Percentiles rank a stretch among this genome's conserved stretches.
Conservation (phyloP, 2,329 filamentous ascomycete genomes). For the Daldinia eschscholtzii region DNA sequence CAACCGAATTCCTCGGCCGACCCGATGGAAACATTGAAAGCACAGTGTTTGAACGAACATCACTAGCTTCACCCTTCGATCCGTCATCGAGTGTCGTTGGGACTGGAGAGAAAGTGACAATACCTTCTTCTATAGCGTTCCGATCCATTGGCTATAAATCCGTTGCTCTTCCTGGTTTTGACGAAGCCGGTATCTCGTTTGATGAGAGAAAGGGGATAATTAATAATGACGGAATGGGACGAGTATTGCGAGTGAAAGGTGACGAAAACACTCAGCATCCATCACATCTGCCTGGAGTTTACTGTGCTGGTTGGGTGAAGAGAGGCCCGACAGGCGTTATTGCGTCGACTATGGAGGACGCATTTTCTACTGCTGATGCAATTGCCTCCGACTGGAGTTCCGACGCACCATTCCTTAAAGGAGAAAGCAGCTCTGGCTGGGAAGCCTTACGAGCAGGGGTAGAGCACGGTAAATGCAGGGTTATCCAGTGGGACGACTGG, state of each 20-base stretch:
- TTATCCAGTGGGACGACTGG: slow-evolving; percentile 90
- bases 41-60: slow-evolving; percentile 75
- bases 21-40: slow-evolving; percentile 66
- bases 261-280: slow-evolving; percentile 51
- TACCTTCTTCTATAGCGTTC: slow-evolving; percentile 82
- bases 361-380: slow-evolving; percentile 87
- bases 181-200: slow-evolving; percentile 81
- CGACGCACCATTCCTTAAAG: slow-evolving; percentile 57
- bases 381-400: slow-evolving; percentile 81
- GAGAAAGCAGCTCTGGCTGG: slow-evolving; percentile 71
- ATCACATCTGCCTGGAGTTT: slow-evolving; percentile 75
- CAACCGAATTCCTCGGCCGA: slow-evolving; percentile 73
- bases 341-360: slow-evolving; percentile 94
- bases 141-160: slow-evolving; percentile 96
- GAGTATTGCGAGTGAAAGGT: slow-evolving; percentile 65
- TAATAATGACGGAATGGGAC: slow-evolving; percentile 83
- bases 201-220: slow-evolving; percentile 80
- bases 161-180: slow-evolving; percentile 79
- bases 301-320: slow-evolving; percentile 98
- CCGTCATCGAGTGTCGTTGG: slow-evolving; percentile 61
- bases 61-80: slow-evolving; percentile 68
- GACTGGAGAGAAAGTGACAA: slow-evolving; percentile 62
- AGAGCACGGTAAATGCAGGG: slow-evolving; percentile 65
- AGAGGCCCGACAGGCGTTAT: slow-evolving; percentile 95
- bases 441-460: slow-evolving; percentile 76